These are phyloP conservation scores for Naganishia randhawae DNA, from an alignment of 768 basidiomycete species.

Conservation along the genomic window DNA sequence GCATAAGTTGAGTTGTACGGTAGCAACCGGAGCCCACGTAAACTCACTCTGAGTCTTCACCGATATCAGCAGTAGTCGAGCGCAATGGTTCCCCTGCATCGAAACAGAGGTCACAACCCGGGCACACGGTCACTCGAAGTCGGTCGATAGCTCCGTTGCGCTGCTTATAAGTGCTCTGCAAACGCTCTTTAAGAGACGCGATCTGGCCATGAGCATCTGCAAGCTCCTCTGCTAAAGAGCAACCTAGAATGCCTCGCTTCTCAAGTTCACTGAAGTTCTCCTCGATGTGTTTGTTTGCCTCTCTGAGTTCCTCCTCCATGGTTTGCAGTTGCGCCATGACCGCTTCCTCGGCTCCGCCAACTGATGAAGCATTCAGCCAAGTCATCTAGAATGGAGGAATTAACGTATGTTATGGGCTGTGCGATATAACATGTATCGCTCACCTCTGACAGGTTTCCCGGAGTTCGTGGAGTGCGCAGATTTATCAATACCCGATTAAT, in stretches of 20 bases:
- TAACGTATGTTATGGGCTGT: not conserved
- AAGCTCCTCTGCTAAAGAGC: conserved; percentile 9
- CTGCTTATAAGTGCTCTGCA: not conserved
- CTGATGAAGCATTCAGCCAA: conserved; percentile 11
- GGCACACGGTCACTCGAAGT: not conserved
- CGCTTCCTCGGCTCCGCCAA: conserved; percentile 13
- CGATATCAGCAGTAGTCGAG: not conserved
- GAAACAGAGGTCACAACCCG: conserved; percentile 4
- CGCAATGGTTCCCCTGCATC: conserved; percentile 3
- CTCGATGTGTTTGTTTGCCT: conserved; percentile 20
- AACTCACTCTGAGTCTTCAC: not conserved
- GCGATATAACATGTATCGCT: not conserved
- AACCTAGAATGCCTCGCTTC: conserved; percentile 12
- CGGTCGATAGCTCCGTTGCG: conserved; percentile 3
- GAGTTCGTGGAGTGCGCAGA: conserved; percentile 8
- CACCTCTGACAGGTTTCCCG: conserved; percentile 13
- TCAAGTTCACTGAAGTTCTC: conserved; percentile 11
- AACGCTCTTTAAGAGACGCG: not conserved
- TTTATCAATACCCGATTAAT: conserved; percentile 13
- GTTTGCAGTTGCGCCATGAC: conserved; percentile 12
- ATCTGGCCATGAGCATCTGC: conserved; percentile 13
- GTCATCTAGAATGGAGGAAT: not conserved
- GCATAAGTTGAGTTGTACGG: not conserved
- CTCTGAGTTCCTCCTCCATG: conserved; percentile 9
- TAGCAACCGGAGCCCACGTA: too few species aligned